Evolutionary conservation across 129 eudicot genomes (phyloP).

Genomic region (Kitagawia praeruptora): DNA sequence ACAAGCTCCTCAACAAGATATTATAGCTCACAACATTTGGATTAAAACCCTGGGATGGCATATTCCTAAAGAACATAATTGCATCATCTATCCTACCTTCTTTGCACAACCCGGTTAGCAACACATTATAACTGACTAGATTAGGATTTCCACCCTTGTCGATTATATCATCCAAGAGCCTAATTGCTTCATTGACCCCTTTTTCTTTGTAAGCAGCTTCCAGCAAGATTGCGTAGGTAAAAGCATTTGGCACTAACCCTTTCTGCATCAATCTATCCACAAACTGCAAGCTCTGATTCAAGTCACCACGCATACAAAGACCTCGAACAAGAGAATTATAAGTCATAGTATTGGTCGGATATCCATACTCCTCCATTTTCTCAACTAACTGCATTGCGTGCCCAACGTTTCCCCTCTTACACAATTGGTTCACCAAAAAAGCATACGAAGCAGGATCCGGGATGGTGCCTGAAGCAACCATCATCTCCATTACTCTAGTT

Average conservation of each 20-base stretch:
- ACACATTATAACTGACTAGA: conserved; percentile 71
- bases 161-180: conserved; percentile 52
- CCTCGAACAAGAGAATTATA: conserved; percentile 72
- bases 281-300: conserved; percentile 46
- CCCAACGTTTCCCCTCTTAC: conserved; percentile 61
- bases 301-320: conserved; percentile 62
- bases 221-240: conserved; percentile 66
- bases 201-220: conserved; percentile 76
- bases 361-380: conserved; percentile 76
- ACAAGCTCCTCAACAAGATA: conserved; percentile 59
- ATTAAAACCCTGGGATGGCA: conserved; percentile 57
- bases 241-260: conserved; percentile 68
- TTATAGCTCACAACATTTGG: conserved; percentile 79
- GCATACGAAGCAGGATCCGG: conserved; percentile 56
- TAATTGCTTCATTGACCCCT: conserved; percentile 73
- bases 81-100: conserved; percentile 73
- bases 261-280: conserved; percentile 52
- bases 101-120: conserved; percentile 77
- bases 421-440: conserved; percentile 58
- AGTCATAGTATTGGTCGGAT: conserved; percentile 49
- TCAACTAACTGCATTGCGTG: conserved; percentile 75
- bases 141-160: conserved; percentile 66
- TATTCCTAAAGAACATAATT: conserved; percentile 52
- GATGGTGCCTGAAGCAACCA: conserved; percentile 46
- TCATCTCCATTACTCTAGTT: conserved; percentile 76